A percentile compares a stretch with the other conserved stretches of the same genome.
Conservation (phyloP, 768 basidiomycete genomes). For the Tricholoma flavovirens region DNA sequence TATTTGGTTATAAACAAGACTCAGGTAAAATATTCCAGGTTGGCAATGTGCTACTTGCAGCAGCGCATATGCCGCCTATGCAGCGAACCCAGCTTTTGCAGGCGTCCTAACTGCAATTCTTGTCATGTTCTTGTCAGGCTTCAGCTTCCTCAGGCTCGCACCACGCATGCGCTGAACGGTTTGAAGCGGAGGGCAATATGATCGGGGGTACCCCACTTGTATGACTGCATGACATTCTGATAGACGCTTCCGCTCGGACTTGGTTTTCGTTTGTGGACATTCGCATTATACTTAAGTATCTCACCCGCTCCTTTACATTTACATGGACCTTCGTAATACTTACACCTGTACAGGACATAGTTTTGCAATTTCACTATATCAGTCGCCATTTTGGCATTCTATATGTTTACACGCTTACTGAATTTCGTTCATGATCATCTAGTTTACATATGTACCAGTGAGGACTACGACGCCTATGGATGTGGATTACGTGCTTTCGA, state of each 20-base stretch:
- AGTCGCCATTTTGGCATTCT: background rate
- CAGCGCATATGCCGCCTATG: conserved; percentile 29
- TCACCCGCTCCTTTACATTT: background rate
- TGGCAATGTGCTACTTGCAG: conserved; percentile 52
- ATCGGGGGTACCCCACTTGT: background rate
- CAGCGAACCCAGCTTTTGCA: conserved; percentile 49
- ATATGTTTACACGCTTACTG: background rate
- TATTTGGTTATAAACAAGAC: background rate
- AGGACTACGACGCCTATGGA: too few species aligned
- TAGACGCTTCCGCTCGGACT: background rate
- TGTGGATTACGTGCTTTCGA: too few species aligned
- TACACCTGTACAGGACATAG: background rate
- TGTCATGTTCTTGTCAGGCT: conserved; percentile 64
- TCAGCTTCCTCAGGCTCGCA: conserved; percentile 42
- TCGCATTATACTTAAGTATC: background rate
- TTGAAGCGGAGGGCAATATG: background rate
- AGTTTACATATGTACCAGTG: too few species aligned
- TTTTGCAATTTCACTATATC: background rate
- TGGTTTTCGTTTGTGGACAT: background rate
- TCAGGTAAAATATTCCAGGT: conserved; percentile 27
- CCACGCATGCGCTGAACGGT: conserved; percentile 2
- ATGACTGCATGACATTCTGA: conserved; percentile 3
- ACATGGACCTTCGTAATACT: conserved; percentile 4
- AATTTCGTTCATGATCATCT: background rate
- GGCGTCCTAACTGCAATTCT: conserved; percentile 51